Percentiles rank a stretch among this genome's conserved stretches.
These are phyloP conservation scores for Colletotrichum spaethianum DNA, from an alignment of 2,329 filamentous ascomycete species.

Conservation along the genomic window DNA sequence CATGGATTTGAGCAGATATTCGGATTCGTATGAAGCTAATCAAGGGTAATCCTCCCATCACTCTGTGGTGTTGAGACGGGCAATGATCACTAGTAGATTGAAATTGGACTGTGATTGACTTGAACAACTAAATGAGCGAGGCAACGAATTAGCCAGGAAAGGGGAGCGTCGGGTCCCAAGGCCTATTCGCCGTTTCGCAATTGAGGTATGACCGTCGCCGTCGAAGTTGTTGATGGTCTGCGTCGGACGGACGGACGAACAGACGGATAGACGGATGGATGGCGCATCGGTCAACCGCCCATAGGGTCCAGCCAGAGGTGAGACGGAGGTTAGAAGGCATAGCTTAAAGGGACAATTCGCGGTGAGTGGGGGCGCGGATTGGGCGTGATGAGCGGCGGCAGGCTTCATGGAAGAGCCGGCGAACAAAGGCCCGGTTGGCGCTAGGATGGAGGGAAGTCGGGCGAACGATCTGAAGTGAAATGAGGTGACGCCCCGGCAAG, in stretches of 20 bases:
- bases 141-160: not conserved
- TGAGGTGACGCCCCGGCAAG: conserved; percentile 1
- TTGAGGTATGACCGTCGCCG: conserved; percentile 2
- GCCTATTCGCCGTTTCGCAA: not conserved
- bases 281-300: conserved; percentile 9
- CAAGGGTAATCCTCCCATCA: not conserved
- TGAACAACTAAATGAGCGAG: not conserved
- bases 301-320: conserved; percentile 1
- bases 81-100: not conserved
- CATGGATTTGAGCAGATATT: not conserved
- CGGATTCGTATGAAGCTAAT: not conserved
- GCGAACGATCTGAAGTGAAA: not conserved
- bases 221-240: not conserved
- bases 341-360: not conserved
- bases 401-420: not conserved
- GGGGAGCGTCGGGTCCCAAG: not conserved
- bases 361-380: not conserved
- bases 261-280: no score
- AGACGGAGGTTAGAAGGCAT: not conserved
- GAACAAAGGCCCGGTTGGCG: not conserved
- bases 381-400: not conserved
- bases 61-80: not conserved
- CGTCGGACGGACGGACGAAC: conserved; percentile 2
- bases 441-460: not conserved
- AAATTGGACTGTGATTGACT: conserved; percentile 1